Evolutionary conservation across 202 grass and related monocot genomes (phyloP), one percentile per base, ranked within the genome.

Genomic region (Musa balbisiana): DNA sequence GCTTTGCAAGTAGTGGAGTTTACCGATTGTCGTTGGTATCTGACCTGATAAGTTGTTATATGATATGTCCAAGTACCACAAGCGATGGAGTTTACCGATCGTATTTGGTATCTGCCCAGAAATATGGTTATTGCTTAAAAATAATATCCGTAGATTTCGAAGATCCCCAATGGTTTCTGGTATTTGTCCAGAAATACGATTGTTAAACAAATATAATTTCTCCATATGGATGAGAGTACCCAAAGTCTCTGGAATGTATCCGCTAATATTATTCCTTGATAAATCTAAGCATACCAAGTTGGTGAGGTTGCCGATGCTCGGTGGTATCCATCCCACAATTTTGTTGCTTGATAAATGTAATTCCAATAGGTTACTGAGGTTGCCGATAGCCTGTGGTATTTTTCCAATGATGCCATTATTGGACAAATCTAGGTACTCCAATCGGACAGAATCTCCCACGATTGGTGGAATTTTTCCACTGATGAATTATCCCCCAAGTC

Each of bases 171-270:
- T 76, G 21, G 66, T 54, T 14, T 56, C 12, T 8, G 52, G 84
- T 55, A 90, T 87, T 0, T 24, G 1, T 10, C 79, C 81, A 71
- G 17, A 21, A 0, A 84, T 12, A 66, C 13, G 49, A 49, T 84
- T 85, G n/a, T 43, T 27, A 1, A 59, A 74, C 22, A 83, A 9
- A 22, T 80, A 73, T 1, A 82, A 71, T 33, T 56, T 69, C 1
- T 33, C 1, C 8, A 51, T 52, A 8, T 16, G 13, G 3, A 50
- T 27, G 49, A 79, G 80, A 10, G 52, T 77, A 59, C 52, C 58
- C 0, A 64, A 16, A 82, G 60, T 13, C 26, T 16, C 11, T 52
- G 79, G 72, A 8, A 82, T 84, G 3, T 55, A 11, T 55, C 26
- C 13, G 52, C 17, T 16, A 24, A 81, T 71, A 2, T 19, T 23